phyloP scores from a whole-genome alignment of 2,329 filamentous ascomycete species.

The Aspergillus flavus region DNA sequence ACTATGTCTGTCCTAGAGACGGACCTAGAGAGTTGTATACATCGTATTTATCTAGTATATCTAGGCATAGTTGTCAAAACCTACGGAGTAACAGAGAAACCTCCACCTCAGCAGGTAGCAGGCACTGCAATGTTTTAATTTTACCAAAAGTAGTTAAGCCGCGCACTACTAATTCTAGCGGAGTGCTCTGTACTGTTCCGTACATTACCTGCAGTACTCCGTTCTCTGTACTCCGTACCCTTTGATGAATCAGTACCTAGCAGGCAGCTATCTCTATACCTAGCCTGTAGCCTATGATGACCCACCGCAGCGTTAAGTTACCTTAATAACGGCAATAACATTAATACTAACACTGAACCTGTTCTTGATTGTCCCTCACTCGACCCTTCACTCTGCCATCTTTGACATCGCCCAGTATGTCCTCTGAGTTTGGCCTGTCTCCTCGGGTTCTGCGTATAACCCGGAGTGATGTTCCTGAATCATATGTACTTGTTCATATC shows the following conservation, averaged over 20 bases:
- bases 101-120: neutral
- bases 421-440: constrained; percentile 12
- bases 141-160: neutral
- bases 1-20: neutral
- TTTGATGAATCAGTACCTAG: neutral
- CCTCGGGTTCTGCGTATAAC: constrained; percentile 53
- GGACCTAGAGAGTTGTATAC: neutral
- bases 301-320: neutral
- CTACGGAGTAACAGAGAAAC: neutral
- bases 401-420: constrained; percentile 8
- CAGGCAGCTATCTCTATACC: neutral
- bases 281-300: neutral
- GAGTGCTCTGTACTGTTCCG: neutral
- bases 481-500: constrained; percentile 55
- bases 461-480: constrained; percentile 45
- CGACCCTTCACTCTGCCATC: neutral
- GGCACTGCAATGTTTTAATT: neutral
- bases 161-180: neutral
- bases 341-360: neutral
- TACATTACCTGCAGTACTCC: neutral
- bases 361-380: neutral
- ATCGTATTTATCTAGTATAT: neutral
- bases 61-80: neutral
- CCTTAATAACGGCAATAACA: neutral
- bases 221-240: too few relatives aligned